Conservation (phyloP, 805 yeast species). For the Yamadazyma paraphyllophila region DNA sequence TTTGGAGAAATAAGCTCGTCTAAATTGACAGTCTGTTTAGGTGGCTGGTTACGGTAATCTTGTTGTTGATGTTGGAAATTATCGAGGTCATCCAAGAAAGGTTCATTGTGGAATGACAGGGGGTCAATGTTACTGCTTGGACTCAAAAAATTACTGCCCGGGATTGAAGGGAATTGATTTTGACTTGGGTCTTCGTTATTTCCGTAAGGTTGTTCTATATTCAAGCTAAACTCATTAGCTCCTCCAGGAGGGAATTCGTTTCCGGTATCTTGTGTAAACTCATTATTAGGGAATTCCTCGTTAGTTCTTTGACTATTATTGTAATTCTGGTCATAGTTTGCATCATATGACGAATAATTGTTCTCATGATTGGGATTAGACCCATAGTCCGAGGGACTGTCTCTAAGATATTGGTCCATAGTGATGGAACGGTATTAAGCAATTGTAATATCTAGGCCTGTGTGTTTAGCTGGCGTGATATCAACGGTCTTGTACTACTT, state of each 20-base stretch:
- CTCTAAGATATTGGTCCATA: constrained; percentile 33
- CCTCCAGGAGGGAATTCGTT: no score
- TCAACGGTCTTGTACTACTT: neutral
- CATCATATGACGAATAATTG: neutral
- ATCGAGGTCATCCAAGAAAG: constrained; percentile 32
- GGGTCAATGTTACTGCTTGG: constrained; percentile 10
- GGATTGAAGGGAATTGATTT: constrained; percentile 13
- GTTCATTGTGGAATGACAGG: constrained; percentile 21
- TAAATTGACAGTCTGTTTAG: constrained; percentile 23
- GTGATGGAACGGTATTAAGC: neutral
- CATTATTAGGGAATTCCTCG: no score
- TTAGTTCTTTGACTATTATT: neutral
- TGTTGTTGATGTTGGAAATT: constrained; percentile 8
- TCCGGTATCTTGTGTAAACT: neutral
- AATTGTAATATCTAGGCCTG: no score
- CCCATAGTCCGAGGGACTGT: constrained; percentile 28
- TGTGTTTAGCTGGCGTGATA: neutral
- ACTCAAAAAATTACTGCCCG: constrained; percentile 15
- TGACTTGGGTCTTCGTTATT: constrained; percentile 2
- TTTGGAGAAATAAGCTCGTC: constrained; percentile 40
- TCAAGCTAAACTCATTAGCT: constrained; percentile 13
- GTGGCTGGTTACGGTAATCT: constrained; percentile 14
- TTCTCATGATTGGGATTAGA: constrained; percentile 4
- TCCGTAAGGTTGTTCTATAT: constrained; percentile 15
- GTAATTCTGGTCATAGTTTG: neutral